Evolutionary conservation across 2,329 filamentous ascomycete genomes (phyloP).

Genomic region (Ophidiomyces ophidiicola): DNA sequence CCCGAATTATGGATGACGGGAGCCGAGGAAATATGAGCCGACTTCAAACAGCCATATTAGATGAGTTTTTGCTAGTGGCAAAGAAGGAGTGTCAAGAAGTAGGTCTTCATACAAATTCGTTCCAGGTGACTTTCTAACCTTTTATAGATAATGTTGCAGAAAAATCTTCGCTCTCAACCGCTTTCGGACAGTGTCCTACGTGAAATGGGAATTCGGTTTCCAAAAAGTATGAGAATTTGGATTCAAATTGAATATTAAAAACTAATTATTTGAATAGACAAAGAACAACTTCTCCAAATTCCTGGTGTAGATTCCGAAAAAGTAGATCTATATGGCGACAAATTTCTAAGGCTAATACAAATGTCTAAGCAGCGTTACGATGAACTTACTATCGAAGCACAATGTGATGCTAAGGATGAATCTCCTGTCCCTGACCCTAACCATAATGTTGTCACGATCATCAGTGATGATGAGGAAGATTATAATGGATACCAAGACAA

Average conservation of each 20-base stretch:
- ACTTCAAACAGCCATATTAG: slow-evolving; percentile 34
- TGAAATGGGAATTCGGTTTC: slow-evolving; percentile 39
- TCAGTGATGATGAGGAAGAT: slow-evolving; percentile 30
- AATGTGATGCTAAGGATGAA: slow-evolving; percentile 35
- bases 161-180: slow-evolving; percentile 34
- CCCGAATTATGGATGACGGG: slow-evolving; percentile 37
- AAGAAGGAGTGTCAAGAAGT: slow-evolving; percentile 34
- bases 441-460: slow-evolving; percentile 36
- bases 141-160: slow-evolving; percentile 32
- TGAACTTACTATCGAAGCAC: slow-evolving; percentile 34
- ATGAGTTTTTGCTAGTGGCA: slow-evolving; percentile 37
- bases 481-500: slow-evolving; percentile 17
- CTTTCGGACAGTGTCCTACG: slow-evolving; percentile 37
- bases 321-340: slow-evolving; percentile 33
- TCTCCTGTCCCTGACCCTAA: slow-evolving; percentile 32
- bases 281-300: slow-evolving; percentile 30
- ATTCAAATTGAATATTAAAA: neutral
- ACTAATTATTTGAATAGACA: slow-evolving; percentile 20
- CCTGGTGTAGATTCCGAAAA: slow-evolving; percentile 35
- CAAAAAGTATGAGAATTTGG: slow-evolving; percentile 25
- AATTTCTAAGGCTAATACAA: slow-evolving; percentile 33
- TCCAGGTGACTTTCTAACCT: neutral
- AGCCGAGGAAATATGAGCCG: slow-evolving; percentile 33
- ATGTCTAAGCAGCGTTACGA: slow-evolving; percentile 32
- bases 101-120: slow-evolving; percentile 13